Base-by-base conservation (phyloP, 2,329 filamentous ascomycete genomes). In the Colletotrichum truncatum region DNA sequence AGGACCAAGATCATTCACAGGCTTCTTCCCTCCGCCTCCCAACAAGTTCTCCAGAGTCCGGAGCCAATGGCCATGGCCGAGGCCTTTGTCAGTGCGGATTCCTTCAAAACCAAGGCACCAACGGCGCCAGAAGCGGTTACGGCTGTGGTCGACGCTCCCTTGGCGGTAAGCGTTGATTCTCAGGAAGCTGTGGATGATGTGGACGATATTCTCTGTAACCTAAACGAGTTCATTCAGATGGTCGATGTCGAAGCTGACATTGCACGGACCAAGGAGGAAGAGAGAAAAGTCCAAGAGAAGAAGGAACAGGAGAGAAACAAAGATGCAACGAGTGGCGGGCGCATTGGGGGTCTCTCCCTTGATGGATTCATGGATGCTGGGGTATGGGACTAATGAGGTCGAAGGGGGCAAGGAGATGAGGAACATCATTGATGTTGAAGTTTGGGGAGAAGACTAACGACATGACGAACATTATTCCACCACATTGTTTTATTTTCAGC, bases 31-130 rank as follows among this genome's bases (percentile, higher is more conserved):
- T 79, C 77, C 16, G 76, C 73, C 11, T 84, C 81, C 5, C 82
- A 85, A 66, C 78, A 77, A 65, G 72, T 63, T 10, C 73, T 73
- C 11, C 68, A 74, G 34, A 85, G 82, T 30, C 80, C 81, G 6
- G 71, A 70, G 0, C 67, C 82, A 14, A 77, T 75, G 58, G 84
- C 81, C 6, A 85, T 85, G 81, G 84, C 84, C 0, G 75, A 82
- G 64, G 81, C 81, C 6, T 87, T 86, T 64, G 73, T 80, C 26
- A 73, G 77, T n/a, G 83, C 81, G 6, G 84, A 86, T 66, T 62
- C 63, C 4, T 45, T 63, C 4, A 26, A 18, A 25, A 14, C 39
- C 23, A 62, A 21, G 26, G 26, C 43, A 6, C 36, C 28, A 3
- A 21, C 6, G 8, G 63, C 43, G 6, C 28, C 34, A 1, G 57